Evolutionary conservation across 2,329 filamentous ascomycete species (phyloP), one percentile per base, ranked within the genome.

Genomic region (Colletotrichum siamense): DNA sequence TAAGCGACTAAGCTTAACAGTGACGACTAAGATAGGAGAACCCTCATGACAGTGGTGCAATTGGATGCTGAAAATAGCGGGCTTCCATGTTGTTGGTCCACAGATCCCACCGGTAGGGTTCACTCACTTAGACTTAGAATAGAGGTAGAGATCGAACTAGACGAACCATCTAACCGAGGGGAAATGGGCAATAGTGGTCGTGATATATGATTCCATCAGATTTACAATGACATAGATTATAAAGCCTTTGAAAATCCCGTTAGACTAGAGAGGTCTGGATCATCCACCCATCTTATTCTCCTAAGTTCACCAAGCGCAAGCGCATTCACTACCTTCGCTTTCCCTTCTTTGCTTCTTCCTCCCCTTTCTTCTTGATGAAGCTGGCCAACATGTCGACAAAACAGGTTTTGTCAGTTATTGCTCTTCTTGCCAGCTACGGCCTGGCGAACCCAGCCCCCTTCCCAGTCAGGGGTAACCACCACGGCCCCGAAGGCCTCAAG

Each of bases 321-420:
- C 32, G 39, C 59, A 28, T 30, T 26, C 16, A 16, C 36, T 28
- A 28, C 57, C 4, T 26, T n/a, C 16, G 49, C 36, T 63, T 22
- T 30, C 7, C 1, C 61, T 69, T 55, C n/a, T 16, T 9, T 36
- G 12, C 28, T 36, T 18, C 3, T 30, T 69, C 3, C 13, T n/a
- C 22, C 12, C 8, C 36, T 49, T 32, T 28, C 52, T 67, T 39
- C 39, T 59, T 39, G 64, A 69, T 26, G 44, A 69, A 64, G 44
- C 57, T 64, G 32, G 10, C 15, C 39, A 76, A 8, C 30, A 76
- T 76, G 73, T 63, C 69, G 69, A 73, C 73, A n/a, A 76, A 73
- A 36, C 63, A 68, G 63, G 69, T 64, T 59, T 52, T 76, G 55
- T 73, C 24, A 34, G 36, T 76, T 57, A 70, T 76, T 34, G 62